Base-by-base conservation (phyloP, 306 rosid species). In the Comarum palustre region DNA sequence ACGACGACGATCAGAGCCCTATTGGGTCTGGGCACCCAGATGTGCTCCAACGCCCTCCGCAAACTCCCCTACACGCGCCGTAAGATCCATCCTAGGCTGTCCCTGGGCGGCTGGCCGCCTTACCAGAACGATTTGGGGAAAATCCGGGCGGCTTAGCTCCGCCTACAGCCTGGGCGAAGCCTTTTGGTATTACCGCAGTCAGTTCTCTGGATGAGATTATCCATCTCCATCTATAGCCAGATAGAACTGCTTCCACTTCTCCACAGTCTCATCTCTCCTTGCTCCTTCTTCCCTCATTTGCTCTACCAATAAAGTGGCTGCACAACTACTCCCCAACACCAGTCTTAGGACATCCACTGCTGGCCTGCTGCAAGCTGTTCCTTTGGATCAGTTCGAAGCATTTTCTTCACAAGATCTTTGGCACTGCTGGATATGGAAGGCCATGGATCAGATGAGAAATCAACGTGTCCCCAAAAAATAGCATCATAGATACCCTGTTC, bases 31-130 rank as follows among this genome's bases (percentile, higher is more conserved):
- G 92, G 97, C 1, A 88, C 89, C 6, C 98, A 94, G 87, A 82
- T 91, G 97, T 86, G 88, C 73, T 94, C 97, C 80, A 94, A 94
- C 61, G 96, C 98, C 62, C 97, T 94, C 81, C 95, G 98, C 22
- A 94, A 89, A 75, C 97, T 93, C 19, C 97, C 97, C 36, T 90
- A 89, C 79, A 93, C 89, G 97, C 96, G 98, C 78, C 97, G 98
- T 93, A 85, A 47, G 71, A 2, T 34, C 41, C 48, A 16, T 4
- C 38, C 38, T 34, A 34, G 38, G 38, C 6, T 0, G 8, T 34
- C 38, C 38, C 7, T 34, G 38, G 6, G 38, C 6, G 38, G 38
- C 38, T 4, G 6, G 0, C 38, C 38, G 8, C 38, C 38, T 34
- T 5, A 34, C 38, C 5, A 0, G 7, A 34, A 34, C 38, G 38